Conservation (phyloP, 2,329 filamentous ascomycete genomes). For the Ophiostoma australiae region DNA sequence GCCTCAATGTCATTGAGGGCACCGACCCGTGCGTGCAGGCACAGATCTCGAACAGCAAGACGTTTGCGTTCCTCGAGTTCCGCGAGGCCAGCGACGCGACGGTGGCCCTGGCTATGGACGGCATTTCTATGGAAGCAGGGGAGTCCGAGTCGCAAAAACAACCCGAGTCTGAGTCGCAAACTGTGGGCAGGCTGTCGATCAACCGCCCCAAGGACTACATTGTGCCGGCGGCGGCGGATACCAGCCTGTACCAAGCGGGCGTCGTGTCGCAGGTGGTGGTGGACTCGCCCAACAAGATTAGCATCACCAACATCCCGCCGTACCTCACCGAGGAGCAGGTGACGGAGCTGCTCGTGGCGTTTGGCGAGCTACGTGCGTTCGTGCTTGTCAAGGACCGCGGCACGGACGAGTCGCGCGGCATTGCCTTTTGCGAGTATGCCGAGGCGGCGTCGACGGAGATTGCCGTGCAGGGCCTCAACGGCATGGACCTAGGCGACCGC, state of each 20-base stretch:
- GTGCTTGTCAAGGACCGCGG: conserved; percentile 79
- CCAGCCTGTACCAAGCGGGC: conserved; percentile 68
- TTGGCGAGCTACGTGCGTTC: conserved; percentile 91
- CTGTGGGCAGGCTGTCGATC: conserved; percentile 53
- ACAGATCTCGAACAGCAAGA: conserved; percentile 71
- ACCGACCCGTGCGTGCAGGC: conserved; percentile 80
- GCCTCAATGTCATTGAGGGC: conserved; percentile 83
- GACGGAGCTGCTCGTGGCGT: conserved; percentile 80
- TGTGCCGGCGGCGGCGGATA: conserved; percentile 72
- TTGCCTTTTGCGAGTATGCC: conserved; percentile 93
- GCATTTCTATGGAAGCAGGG: conserved; percentile 77
- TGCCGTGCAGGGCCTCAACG: conserved; percentile 84
- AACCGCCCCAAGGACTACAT: conserved; percentile 95
- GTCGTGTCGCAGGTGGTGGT: conserved; percentile 75
- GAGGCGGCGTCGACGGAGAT: conserved; percentile 73
- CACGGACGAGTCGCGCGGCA: conserved; percentile 85
- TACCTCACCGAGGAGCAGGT: conserved; percentile 91
- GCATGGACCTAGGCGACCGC: conserved; percentile 86
- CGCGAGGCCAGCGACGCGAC: conserved; percentile 83
- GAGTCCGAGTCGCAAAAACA: conserved; percentile 38
- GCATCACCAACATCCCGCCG: conserved; percentile 79
- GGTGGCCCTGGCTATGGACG: conserved; percentile 82
- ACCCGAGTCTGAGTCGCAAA: too few species aligned
- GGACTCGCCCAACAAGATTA: conserved; percentile 93
- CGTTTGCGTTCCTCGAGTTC: conserved; percentile 88